Percentiles rank a stretch among this genome's conserved stretches.
Conservation (phyloP, 2,329 filamentous ascomycete species). For the Waltergamsia citrina region DNA sequence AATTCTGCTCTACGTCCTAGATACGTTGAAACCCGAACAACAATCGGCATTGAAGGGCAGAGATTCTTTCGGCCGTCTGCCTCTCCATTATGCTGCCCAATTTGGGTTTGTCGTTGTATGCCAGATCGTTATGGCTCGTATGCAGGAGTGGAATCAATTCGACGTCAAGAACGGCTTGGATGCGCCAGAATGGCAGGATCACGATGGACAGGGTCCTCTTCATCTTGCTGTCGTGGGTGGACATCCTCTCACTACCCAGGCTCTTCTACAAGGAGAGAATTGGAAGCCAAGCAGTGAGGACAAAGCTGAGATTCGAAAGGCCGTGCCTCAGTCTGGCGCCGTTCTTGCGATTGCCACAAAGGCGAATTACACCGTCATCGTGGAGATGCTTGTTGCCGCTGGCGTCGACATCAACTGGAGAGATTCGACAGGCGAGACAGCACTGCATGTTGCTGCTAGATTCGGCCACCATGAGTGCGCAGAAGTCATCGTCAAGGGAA, state of each 20-base stretch:
- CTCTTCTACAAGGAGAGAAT: slow-evolving; percentile 71
- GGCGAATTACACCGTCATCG: slow-evolving; percentile 75
- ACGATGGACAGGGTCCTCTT: slow-evolving; percentile 81
- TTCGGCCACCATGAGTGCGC: slow-evolving; percentile 80
- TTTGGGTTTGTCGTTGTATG: slow-evolving; percentile 91
- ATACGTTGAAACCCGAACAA: slow-evolving; percentile 59
- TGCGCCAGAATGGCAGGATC: slow-evolving; percentile 80
- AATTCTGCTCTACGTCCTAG: slow-evolving; percentile 53
- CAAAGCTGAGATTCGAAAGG: slow-evolving; percentile 56
- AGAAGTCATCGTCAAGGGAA: slow-evolving; percentile 63
- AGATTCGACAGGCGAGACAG: slow-evolving; percentile 82
- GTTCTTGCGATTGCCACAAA: slow-evolving; percentile 82
- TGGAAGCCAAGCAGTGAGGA: slow-evolving; percentile 57
- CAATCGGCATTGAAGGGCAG: slow-evolving; percentile 55
- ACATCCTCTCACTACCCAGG: slow-evolving; percentile 76
- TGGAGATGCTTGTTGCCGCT: slow-evolving; percentile 78
- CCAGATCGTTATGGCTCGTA: slow-evolving; percentile 74
- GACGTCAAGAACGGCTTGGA: slow-evolving; percentile 80
- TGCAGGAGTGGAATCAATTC: slow-evolving; percentile 85
- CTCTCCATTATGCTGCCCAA: slow-evolving; percentile 88
- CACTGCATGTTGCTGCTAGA: slow-evolving; percentile 82
- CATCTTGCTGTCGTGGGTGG: slow-evolving; percentile 90
- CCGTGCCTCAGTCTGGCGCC: slow-evolving; percentile 74
- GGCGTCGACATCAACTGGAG: slow-evolving; percentile 91
- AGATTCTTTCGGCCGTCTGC: slow-evolving; percentile 74